phyloP scores from a whole-genome alignment of 257 asterid genomes.

The Parsonsia alboflavescens region DNA sequence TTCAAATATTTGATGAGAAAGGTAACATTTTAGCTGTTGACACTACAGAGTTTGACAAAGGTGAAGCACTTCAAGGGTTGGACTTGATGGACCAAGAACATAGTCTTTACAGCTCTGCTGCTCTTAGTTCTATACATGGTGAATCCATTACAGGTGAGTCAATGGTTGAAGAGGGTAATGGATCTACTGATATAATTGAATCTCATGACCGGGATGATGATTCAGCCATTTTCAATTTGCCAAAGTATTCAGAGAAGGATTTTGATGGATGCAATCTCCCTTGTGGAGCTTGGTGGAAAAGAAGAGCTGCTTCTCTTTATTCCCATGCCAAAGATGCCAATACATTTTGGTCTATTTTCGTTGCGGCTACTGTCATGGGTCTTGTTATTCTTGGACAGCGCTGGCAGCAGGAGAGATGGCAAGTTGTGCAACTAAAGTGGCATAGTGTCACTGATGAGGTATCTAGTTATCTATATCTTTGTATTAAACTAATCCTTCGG shows the following conservation, averaged over 20 bases:
- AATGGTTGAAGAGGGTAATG: slow-evolving; percentile 29
- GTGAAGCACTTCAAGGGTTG: slow-evolving; percentile 26
- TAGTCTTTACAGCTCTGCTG: slow-evolving; percentile 33
- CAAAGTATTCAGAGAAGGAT: slow-evolving; percentile 32
- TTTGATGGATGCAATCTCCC: slow-evolving; percentile 53
- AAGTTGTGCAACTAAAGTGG: slow-evolving; percentile 62
- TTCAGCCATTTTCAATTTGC: slow-evolving; percentile 28
- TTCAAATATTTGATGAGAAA: slow-evolving; percentile 33
- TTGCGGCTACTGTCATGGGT: slow-evolving; percentile 90
- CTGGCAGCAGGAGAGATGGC: slow-evolving; percentile 84
- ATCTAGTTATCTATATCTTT: not conserved
- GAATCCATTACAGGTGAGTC: slow-evolving; percentile 29
- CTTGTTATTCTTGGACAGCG: slow-evolving; percentile 74
- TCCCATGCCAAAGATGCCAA: slow-evolving; percentile 76
- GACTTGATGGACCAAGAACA: slow-evolving; percentile 36
- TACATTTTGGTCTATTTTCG: slow-evolving; percentile 71
- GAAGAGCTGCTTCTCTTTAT: slow-evolving; percentile 55
- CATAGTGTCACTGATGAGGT: slow-evolving; percentile 58
- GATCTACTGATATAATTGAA: slow-evolving; percentile 27
- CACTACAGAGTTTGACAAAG: slow-evolving; percentile 37
- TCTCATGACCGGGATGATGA: slow-evolving; percentile 28
- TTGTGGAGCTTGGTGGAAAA: slow-evolving; percentile 95
- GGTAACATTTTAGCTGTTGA: slow-evolving; percentile 26
- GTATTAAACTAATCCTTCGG: no score
- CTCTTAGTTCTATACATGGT: slow-evolving; percentile 35